Percentiles rank a stretch among this genome's conserved stretches.
phyloP scores from a whole-genome alignment of 2,329 filamentous ascomycete genomes.

The Alternaria burnsii region DNA sequence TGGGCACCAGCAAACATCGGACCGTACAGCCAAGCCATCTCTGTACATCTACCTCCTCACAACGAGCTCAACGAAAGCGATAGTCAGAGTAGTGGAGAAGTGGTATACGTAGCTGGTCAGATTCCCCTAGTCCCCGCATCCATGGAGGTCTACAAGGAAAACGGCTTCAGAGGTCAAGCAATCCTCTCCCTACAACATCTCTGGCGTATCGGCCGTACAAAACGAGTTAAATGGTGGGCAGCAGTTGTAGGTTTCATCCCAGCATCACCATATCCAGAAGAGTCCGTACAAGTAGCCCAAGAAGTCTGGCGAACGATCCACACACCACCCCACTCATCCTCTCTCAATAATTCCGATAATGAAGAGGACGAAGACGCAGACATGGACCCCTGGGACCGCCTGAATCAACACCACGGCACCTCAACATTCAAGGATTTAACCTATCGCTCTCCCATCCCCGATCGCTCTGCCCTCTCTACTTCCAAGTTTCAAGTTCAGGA shows the following conservation, averaged over 20 bases:
- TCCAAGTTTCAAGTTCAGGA: background rate
- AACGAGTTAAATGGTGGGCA: conserved; percentile 77
- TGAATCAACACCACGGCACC: conserved; percentile 65
- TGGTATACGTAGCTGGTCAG: conserved; percentile 83
- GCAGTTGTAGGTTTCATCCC: conserved; percentile 68
- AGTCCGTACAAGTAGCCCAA: conserved; percentile 49
- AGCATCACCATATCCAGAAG: conserved; percentile 8
- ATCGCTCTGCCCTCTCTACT: conserved; percentile 13
- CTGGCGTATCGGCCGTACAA: conserved; percentile 79
- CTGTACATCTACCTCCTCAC: conserved; percentile 54
- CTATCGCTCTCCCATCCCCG: conserved; percentile 55
- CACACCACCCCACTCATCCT: background rate
- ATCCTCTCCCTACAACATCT: conserved; percentile 86
- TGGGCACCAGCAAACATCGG: conserved; percentile 99
- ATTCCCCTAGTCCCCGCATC: conserved; percentile 84
- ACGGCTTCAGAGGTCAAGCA: conserved; percentile 65
- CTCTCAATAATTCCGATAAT: conserved; percentile 52
- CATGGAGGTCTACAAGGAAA: conserved; percentile 67
- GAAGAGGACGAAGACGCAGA: conserved; percentile 51
- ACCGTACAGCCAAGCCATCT: conserved; percentile 90
- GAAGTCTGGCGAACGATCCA: conserved; percentile 55
- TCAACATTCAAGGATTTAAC: conserved; percentile 32
- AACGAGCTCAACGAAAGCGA: conserved; percentile 17
- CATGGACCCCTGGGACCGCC: conserved; percentile 72
- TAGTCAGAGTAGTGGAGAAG: conserved; percentile 20